phyloP scores from a whole-genome alignment of 371 early-diverging fungal species.

The Mortierella sp. region DNA sequence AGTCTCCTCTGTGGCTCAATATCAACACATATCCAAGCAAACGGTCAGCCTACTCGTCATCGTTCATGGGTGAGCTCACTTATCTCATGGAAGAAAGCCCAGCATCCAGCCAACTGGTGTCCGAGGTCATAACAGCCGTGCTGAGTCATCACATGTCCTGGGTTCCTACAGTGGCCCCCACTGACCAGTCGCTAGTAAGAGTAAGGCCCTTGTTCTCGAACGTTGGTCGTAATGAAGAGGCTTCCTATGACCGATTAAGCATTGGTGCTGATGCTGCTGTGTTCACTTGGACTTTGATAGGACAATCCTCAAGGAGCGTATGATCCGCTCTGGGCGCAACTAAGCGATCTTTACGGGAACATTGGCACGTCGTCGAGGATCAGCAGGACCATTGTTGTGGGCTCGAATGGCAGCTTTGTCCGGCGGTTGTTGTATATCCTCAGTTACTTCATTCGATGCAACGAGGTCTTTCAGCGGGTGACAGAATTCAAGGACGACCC shows the following conservation, averaged over 20 bases:
- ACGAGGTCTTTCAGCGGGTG: conserved; percentile 72
- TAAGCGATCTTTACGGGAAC: conserved; percentile 76
- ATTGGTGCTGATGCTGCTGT: not conserved
- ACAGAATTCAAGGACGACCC: conserved; percentile 58
- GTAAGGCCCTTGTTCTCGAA: conserved; percentile 7
- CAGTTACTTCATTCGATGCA: conserved; percentile 76
- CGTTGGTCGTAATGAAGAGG: not conserved
- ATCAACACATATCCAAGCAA: conserved; percentile 74
- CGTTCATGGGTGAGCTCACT: conserved; percentile 65
- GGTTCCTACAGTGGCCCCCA: conserved; percentile 75
- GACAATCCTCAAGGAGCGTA: conserved; percentile 67
- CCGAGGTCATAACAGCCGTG: conserved; percentile 68
- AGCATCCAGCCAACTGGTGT: conserved; percentile 55
- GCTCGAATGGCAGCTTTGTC: conserved; percentile 65
- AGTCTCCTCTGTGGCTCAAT: conserved; percentile 78
- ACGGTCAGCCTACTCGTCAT: conserved; percentile 62
- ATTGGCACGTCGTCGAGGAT: conserved; percentile 67
- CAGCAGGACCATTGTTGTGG: conserved; percentile 72
- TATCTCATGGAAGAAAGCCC: conserved; percentile 60
- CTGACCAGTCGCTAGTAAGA: conserved; percentile 53
- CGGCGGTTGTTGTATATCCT: conserved; percentile 70
- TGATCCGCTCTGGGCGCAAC: conserved; percentile 79
- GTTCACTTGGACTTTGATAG: conserved; percentile 14
- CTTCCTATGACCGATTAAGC: not conserved
- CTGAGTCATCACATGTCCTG: conserved; percentile 73